phyloP scores from a whole-genome alignment of 2,329 filamentous ascomycete species.

The Penicillium rolfsii region DNA sequence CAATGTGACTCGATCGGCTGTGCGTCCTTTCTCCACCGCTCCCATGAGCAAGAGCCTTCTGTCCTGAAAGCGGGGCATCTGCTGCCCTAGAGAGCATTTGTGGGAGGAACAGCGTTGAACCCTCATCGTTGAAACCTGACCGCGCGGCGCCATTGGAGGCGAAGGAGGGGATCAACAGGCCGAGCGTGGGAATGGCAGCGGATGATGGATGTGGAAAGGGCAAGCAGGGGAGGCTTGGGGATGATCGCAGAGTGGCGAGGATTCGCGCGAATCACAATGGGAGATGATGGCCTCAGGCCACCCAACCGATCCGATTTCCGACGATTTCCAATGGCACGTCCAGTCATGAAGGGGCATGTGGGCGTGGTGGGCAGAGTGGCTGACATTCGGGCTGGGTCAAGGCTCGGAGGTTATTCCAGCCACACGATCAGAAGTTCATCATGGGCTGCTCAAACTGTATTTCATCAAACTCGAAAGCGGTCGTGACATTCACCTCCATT shows the following conservation, averaged over 20 bases:
- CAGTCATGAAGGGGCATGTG: not conserved
- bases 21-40: constrained; percentile 22
- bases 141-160: constrained; percentile 1
- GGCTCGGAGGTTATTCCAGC: not conserved
- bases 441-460: not conserved
- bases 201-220: not conserved
- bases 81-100: not conserved
- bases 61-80: constrained; percentile 4
- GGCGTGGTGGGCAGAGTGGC: not conserved
- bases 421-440: not conserved
- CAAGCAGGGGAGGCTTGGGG: not conserved
- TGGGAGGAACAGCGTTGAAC: not conserved
- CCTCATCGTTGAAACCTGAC: not conserved
- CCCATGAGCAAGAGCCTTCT: constrained; percentile 13
- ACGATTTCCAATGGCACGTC: not conserved
- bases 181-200: not conserved
- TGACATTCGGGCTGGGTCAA: not conserved
- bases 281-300: not conserved
- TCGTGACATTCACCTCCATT: not conserved
- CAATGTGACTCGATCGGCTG: constrained; percentile 19
- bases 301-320: not conserved
- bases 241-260: not conserved
- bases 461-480: not conserved
- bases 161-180: not conserved
- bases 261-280: not conserved